Conservation (phyloP, 306 rosid genomes). For the Luffa acutangula region DNA sequence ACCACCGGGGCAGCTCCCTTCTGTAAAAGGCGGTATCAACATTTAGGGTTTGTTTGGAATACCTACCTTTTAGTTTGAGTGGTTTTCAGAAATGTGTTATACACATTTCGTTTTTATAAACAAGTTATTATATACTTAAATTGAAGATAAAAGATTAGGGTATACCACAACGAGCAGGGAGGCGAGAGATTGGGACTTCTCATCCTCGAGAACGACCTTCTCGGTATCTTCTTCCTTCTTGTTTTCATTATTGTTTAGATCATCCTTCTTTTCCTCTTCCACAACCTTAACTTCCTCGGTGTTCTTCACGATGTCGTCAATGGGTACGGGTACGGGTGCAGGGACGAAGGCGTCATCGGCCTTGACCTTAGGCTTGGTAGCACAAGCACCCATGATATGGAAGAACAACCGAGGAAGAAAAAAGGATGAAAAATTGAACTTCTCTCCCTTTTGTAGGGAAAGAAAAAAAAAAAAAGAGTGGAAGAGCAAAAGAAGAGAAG, state of each 20-base stretch:
- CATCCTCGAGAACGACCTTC: background rate
- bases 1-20: background rate
- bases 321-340: background rate
- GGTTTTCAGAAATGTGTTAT: background rate
- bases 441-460: background rate
- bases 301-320: background rate
- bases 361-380: constrained; percentile 1
- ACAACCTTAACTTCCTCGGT: background rate
- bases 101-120: too few relatives aligned
- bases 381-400: background rate
- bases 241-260: background rate
- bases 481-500: background rate
- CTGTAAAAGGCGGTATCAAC: background rate
- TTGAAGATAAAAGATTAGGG: background rate
- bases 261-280: background rate
- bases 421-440: background rate
- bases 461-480: background rate
- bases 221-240: background rate
- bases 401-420: constrained; percentile 2
- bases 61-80: too few relatives aligned
- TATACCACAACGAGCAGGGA: background rate
- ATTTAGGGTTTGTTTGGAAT: too few relatives aligned
- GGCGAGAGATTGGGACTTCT: background rate
- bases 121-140: too few relatives aligned
- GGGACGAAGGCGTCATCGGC: background rate